Percentiles rank a stretch among this genome's conserved stretches.
Evolutionary conservation across 768 basidiomycete species (phyloP).

Genomic region (Termitomyces sp.): DNA sequence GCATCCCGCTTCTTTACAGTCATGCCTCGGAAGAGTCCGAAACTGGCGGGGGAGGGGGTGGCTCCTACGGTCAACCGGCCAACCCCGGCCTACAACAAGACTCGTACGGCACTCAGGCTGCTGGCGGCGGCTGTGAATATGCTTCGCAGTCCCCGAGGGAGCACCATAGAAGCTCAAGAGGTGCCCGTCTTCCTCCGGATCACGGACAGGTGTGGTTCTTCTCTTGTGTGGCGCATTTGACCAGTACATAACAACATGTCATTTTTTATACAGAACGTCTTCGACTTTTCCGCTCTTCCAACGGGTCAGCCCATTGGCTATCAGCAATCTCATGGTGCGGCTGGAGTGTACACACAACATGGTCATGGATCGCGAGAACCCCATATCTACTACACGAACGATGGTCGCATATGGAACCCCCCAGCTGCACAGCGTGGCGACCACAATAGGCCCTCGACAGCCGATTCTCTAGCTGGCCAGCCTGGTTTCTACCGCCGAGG

Average conservation of each 20-base stretch:
- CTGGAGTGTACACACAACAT: constrained; percentile 1
- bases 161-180: neutral
- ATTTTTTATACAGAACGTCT: constrained; percentile 1
- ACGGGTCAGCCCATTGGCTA: constrained; percentile 9
- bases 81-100: constrained; percentile 7
- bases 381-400: constrained; percentile 7
- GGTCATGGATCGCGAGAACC: constrained; percentile 4
- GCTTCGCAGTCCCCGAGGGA: neutral
- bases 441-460: neutral
- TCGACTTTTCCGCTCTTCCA: constrained; percentile 13
- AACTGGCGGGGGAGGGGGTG: constrained; percentile 17
- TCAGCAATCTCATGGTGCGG: constrained; percentile 5
- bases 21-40: constrained; percentile 20
- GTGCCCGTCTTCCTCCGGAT: constrained; percentile 3
- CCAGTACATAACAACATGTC: neutral
- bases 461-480: neutral
- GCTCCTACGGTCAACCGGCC: constrained; percentile 11
- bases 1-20: constrained; percentile 17
- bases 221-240: constrained; percentile 16
- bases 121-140: neutral
- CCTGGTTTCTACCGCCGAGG: constrained; percentile 4
- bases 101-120: constrained; percentile 1
- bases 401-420: neutral
- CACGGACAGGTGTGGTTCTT: constrained; percentile 8
- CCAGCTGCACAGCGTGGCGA: neutral